Percentiles rank a stretch among this genome's conserved stretches.
Evolutionary conservation across 352 stramenopile genomes (phyloP).

Genomic region (Globisporangium nunn): DNA sequence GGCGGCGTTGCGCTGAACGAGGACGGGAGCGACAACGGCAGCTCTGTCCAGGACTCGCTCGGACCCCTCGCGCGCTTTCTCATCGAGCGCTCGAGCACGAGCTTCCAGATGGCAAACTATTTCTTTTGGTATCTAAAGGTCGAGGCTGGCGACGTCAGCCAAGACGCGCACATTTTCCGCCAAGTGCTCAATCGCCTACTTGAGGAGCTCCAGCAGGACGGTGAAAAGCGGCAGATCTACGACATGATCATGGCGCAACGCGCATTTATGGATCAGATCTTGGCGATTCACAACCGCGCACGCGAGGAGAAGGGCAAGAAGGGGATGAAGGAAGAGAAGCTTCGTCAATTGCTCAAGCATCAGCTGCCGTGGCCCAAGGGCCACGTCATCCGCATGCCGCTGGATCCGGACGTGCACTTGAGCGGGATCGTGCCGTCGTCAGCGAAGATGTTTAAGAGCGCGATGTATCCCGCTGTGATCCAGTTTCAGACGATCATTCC

Average conservation of each 20-base stretch:
- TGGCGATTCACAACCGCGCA: constrained; percentile 90
- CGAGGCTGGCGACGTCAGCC: constrained; percentile 61
- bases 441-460: constrained; percentile 97
- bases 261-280: constrained; percentile 92
- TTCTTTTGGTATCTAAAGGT: constrained; percentile 95
- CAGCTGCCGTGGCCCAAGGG: constrained; percentile 76
- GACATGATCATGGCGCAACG: constrained; percentile 89
- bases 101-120: constrained; percentile 96
- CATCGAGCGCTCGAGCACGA: constrained; percentile 90
- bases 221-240: constrained; percentile 88
- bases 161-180: constrained; percentile 73
- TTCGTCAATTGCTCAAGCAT: constrained; percentile 83
- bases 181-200: constrained; percentile 88
- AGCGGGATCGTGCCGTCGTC: constrained; percentile 88
- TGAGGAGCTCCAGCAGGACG: constrained; percentile 90
- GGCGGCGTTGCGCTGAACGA: constrained; percentile 15
- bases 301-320: constrained; percentile 92
- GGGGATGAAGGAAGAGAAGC: constrained; percentile 93
- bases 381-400: constrained; percentile 75
- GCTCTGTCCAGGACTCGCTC: constrained; percentile 26
- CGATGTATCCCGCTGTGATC: constrained; percentile 96
- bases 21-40: constrained; percentile 6
- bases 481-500: constrained; percentile 89
- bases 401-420: constrained; percentile 80
- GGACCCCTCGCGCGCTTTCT: constrained; percentile 90